Evolutionary conservation across 768 basidiomycete species (phyloP).

Genomic region (Pleurotus cornucopiae): DNA sequence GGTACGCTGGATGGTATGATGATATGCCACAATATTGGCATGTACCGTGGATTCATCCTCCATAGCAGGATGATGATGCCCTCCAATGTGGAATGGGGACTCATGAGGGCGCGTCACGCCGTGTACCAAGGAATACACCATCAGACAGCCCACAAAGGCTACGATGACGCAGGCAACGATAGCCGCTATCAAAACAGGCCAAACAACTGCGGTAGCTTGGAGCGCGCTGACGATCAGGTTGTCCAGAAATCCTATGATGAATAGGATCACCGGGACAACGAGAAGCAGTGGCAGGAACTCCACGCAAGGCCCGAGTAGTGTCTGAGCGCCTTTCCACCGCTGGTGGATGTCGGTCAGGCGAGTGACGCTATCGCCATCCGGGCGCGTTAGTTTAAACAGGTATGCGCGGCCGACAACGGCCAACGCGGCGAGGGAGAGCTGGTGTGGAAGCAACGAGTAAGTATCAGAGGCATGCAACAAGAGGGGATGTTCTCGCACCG

Average conservation of each 20-base stretch:
- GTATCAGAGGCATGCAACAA: not conserved
- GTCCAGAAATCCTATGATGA: slow-evolving; percentile 16
- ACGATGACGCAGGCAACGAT: slow-evolving; percentile 11
- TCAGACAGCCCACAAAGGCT: slow-evolving; percentile 4
- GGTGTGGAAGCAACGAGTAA: not conserved
- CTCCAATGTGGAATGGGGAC: not conserved
- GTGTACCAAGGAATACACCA: not conserved
- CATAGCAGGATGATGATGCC: not conserved
- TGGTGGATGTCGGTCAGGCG: slow-evolving; percentile 14
- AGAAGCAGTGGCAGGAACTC: slow-evolving; percentile 15
- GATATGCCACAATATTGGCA: slow-evolving; percentile 9
- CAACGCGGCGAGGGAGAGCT: slow-evolving; percentile 16
- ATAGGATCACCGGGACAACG: slow-evolving; percentile 15
- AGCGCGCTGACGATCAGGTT: slow-evolving; percentile 11
- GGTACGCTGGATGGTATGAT: slow-evolving; percentile 13
- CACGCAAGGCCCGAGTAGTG: slow-evolving; percentile 13
- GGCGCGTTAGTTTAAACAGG: slow-evolving; percentile 11
- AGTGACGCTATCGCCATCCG: slow-evolving; percentile 6
- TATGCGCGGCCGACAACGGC: slow-evolving; percentile 15
- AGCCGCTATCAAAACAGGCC: slow-evolving; percentile 7
- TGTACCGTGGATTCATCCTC: slow-evolving; percentile 3
- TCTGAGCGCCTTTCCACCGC: slow-evolving; percentile 12
- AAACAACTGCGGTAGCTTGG: not conserved
- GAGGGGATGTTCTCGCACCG: not conserved
- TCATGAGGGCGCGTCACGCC: not conserved